These are phyloP conservation scores for Russula sp. DNA, from an alignment of 768 basidiomycete genomes.

Conservation along the genomic window DNA sequence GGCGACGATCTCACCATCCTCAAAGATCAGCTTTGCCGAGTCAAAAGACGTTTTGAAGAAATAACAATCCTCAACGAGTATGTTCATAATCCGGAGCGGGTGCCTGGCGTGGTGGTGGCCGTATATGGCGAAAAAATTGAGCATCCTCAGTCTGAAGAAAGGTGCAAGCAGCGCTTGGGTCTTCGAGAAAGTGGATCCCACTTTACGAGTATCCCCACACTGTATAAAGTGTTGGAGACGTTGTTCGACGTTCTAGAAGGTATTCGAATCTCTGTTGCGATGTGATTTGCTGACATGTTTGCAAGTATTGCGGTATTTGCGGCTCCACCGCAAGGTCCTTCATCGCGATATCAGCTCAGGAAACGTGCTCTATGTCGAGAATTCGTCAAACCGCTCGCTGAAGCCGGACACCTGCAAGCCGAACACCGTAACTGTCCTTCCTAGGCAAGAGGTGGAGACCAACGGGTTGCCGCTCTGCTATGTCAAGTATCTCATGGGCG, in stretches of 20 bases:
- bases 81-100: background rate
- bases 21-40: constrained; percentile 9
- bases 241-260: too few species aligned
- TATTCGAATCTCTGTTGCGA: too few species aligned
- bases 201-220: too few species aligned
- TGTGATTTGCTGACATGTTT: too few species aligned
- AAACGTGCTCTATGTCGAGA: constrained; percentile 2
- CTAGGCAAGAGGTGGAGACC: background rate
- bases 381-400: background rate
- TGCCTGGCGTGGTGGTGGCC: constrained; percentile 13
- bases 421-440: too few species aligned
- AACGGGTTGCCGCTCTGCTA: background rate
- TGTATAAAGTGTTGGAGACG: too few species aligned
- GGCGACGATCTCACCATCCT: background rate
- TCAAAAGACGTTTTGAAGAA: constrained; percentile 7
- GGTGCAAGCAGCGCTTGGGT: too few species aligned
- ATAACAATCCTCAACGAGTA: background rate
- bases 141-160: too few species aligned
- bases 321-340: too few species aligned
- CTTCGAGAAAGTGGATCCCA: too few species aligned
- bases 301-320: too few species aligned
- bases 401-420: too few species aligned
- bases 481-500: constrained; percentile 2
- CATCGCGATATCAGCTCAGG: background rate
- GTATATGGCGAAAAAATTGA: background rate